Conservation (phyloP, 148 eudicot species). For the Tetragonia tetragonoides region DNA sequence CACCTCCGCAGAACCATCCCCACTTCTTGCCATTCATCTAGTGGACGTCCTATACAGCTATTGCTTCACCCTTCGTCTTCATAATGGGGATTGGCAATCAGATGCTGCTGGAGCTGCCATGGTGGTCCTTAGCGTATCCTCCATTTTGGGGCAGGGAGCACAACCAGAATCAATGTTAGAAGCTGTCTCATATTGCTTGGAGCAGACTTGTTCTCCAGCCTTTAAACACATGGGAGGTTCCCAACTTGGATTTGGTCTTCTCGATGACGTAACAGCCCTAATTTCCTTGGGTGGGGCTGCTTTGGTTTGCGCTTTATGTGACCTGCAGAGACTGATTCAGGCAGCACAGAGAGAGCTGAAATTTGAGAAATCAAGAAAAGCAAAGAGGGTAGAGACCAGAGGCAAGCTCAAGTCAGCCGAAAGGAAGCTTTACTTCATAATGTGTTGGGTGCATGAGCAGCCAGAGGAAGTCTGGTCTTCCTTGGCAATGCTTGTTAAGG, state of each 20-base stretch:
- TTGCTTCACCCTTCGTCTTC: constrained; percentile 83
- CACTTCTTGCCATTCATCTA: constrained; percentile 71
- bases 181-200: constrained; percentile 66
- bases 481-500: constrained; percentile 47
- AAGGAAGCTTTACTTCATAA: constrained; percentile 67
- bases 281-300: constrained; percentile 57
- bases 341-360: constrained; percentile 57
- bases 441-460: constrained; percentile 94
- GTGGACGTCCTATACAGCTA: constrained; percentile 76
- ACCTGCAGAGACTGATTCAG: constrained; percentile 53
- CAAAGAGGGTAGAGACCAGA: constrained; percentile 42
- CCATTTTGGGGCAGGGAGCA: constrained; percentile 58
- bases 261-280: constrained; percentile 57
- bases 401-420: constrained; percentile 63
- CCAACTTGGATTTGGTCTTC: constrained; percentile 57
- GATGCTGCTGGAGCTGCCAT: constrained; percentile 65
- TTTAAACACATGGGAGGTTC: constrained; percentile 75
- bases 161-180: constrained; percentile 65
- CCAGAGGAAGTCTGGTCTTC: constrained; percentile 63
- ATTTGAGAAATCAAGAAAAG: constrained; percentile 39
- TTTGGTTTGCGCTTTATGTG: constrained; percentile 65
- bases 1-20: constrained; percentile 69
- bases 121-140: constrained; percentile 57
- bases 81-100: constrained; percentile 88
- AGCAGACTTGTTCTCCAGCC: constrained; percentile 77